Conservation (phyloP, 1,284 basidiomycete genomes). For the Fomitopsis pinicola region DNA sequence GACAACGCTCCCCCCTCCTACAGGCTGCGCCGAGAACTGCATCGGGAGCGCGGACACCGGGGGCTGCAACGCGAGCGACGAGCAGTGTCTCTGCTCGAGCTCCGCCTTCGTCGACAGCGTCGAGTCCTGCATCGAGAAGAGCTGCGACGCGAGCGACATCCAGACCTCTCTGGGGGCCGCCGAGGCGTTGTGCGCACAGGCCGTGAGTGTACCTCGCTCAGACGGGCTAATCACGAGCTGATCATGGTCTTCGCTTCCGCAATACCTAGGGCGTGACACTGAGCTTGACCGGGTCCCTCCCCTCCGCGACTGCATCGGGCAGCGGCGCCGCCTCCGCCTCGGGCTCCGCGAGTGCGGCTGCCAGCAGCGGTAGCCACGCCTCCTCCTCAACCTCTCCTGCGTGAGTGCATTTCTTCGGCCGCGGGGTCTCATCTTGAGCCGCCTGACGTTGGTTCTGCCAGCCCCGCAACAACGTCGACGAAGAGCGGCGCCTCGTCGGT, state of each 20-base stretch:
- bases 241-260: slow-evolving; percentile 30
- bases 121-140: slow-evolving; percentile 39
- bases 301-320: not conserved
- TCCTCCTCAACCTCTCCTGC: not conserved
- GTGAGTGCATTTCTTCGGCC: not conserved
- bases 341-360: not conserved
- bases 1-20: not conserved
- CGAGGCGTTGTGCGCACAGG: slow-evolving; percentile 40
- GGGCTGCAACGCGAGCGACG: slow-evolving; percentile 39
- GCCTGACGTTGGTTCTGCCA: not conserved
- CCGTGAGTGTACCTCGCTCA: slow-evolving; percentile 37
- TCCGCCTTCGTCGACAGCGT: slow-evolving; percentile 39
- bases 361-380: not conserved
- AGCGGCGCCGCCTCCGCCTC: not conserved
- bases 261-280: slow-evolving; percentile 24
- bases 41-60: slow-evolving; percentile 35
- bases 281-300: not conserved
- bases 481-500: slow-evolving; percentile 26
- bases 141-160: slow-evolving; percentile 46
- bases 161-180: slow-evolving; percentile 38
- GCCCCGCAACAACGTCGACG: slow-evolving; percentile 12
- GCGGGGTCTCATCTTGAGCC: not conserved
- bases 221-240: not conserved
- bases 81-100: slow-evolving; percentile 50
- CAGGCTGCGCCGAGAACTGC: slow-evolving; percentile 51